phyloP scores from a whole-genome alignment of 23 red algal species.

The Gracilaria gracilis region DNA sequence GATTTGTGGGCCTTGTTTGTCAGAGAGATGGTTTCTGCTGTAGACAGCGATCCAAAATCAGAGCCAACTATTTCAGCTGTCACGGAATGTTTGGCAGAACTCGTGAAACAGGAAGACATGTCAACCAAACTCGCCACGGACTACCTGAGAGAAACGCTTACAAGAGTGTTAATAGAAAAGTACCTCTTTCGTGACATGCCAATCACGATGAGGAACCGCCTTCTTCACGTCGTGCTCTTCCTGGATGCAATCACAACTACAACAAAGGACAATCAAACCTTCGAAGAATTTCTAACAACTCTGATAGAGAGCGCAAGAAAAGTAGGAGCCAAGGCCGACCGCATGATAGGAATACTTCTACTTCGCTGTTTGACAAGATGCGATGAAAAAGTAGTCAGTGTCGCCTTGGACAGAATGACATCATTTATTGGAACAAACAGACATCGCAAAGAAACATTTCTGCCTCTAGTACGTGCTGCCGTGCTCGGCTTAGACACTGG shows the following conservation, averaged over 20 bases:
- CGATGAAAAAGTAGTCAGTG: constrained; percentile 37
- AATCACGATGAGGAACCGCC: background rate
- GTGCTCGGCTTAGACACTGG: constrained; percentile 35
- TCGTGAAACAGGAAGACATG: background rate
- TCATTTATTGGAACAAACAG: constrained; percentile 35
- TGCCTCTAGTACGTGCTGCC: constrained; percentile 26
- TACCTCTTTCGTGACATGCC: constrained; percentile 24
- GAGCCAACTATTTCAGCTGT: background rate
- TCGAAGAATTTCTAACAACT: background rate
- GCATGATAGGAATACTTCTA: background rate
- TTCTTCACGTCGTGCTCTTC: constrained; percentile 2
- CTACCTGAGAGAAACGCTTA: background rate
- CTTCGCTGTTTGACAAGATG: constrained; percentile 23
- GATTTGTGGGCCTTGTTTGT: background rate
- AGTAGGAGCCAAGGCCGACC: background rate
- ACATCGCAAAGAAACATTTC: constrained; percentile 32
- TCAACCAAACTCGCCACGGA: background rate
- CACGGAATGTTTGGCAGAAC: background rate
- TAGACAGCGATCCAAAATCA: background rate
- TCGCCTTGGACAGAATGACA: constrained; percentile 36
- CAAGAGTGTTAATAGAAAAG: background rate
- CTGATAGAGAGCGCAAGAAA: background rate
- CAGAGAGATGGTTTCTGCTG: background rate
- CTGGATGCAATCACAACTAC: background rate
- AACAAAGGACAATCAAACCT: background rate